Evolutionary conservation across 2,329 filamentous ascomycete species (phyloP), one percentile per base, ranked within the genome.

Genomic region (Aspergillus sergii): DNA sequence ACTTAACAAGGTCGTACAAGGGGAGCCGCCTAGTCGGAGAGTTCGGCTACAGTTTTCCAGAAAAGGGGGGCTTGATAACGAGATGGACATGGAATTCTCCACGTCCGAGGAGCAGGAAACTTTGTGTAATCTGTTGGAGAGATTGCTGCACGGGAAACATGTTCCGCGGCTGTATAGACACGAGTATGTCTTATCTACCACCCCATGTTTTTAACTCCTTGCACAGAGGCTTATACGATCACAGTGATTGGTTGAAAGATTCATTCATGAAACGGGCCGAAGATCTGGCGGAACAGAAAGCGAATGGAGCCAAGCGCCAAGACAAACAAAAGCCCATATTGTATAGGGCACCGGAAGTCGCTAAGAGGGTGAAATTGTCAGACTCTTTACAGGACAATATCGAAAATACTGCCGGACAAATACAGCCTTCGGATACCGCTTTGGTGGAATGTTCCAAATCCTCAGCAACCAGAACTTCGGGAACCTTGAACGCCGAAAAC

Each of bases 191-290:
- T n/a, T 41, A 23, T 10, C 28, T n/a, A 14, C 34, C 12, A 26
- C 45, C 19, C 14, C 51, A 59, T 4, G 23, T 36, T 50, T 32
- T 36, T 12, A 12, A 32, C 16, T 5, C 48, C 19, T 51, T 36
- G 21, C n/a, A 32, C 14, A 26, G 36, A 41, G 14, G 58, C 66
- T 69, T 62, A 66, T 60, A 19, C 48, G 2, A 32, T 53, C 28
- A 21, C 28, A 79, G 77, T 41, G 60, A 66, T 19, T 76, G 72
- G 70, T 75, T 80, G 73, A 69, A 78, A 41, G 70, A 69, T 14
- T 63, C 67, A 9, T 79, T 79, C 60, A 39, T 8, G 16, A 61
- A 39, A 56, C 51, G 11, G 54, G 26, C 32, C 41, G 26, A 46
- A 39, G 53, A 28, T 7, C 54, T 19, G 11, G 34, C 34, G 34